Evolutionary conservation across 345 rosid species (phyloP).

Genomic region (Nephelium lappaceum): DNA sequence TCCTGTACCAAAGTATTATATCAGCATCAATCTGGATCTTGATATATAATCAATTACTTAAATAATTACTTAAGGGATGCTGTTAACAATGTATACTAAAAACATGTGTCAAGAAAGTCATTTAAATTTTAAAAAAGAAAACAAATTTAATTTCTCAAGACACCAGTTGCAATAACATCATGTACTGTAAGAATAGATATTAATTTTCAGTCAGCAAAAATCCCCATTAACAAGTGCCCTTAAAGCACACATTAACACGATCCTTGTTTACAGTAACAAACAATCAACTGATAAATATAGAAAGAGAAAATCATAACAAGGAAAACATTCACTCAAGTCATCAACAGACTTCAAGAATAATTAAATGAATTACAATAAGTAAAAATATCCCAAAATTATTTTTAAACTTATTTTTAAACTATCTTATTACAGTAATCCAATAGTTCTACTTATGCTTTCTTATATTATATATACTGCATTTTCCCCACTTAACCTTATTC

Average conservation of each 20-base stretch:
- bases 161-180: not conserved
- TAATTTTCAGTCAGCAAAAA: not conserved
- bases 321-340: not conserved
- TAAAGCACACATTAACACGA: not conserved
- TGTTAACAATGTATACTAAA: not conserved
- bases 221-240: not conserved
- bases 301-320: conserved; percentile 1
- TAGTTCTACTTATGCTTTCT: not conserved
- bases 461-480: not conserved
- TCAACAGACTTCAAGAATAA: not conserved
- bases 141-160: not conserved
- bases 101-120: not conserved
- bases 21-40: conserved; percentile 2
- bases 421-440: not conserved
- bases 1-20: conserved; percentile 46
- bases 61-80: not conserved
- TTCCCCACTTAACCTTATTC: not conserved
- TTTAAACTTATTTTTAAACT: not conserved
- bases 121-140: not conserved
- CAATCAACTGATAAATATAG: not conserved
- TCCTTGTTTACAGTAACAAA: not conserved
- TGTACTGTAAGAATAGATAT: not conserved
- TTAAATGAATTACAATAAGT: not conserved
- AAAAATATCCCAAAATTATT: not conserved
- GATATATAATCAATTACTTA: not conserved